Evolutionary conservation across 805 yeast genomes (phyloP), one percentile per base, ranked within the genome.

Genomic region (Yamadazyma phyllophila): DNA sequence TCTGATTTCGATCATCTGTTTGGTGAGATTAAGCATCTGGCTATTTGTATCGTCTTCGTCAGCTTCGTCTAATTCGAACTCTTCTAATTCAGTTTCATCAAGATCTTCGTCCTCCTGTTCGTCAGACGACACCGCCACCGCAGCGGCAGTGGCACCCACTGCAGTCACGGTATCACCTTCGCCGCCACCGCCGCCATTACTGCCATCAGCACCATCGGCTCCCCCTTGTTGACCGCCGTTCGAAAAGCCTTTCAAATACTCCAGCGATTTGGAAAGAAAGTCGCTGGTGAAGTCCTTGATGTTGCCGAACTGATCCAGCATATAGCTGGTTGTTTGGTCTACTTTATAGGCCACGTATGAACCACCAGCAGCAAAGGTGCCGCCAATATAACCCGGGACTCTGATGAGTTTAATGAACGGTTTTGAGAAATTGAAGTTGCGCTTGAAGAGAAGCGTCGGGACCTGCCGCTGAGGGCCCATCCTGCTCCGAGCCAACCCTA

Each of bases 1-100:
- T 60, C 98, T 75, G 46, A 94, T 91, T 63, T 95, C 99, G 57
- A 94, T 95, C 99, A 94, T 94, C 64, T 90, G 96, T 54, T 90
- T 81, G 7, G 99, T 95, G 51, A 94, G 67, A 52, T 85, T 85
- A 63, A 94, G 71, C 85, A 94, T 94, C 44, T 88, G 92, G 53
- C 83, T 85, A 50, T 83, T 82, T 1, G 89, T 78, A 39, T 72
- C 73, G 44, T 81, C 85, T 16, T 76, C 75, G 14, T 63, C 69
- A 30, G 63, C 58, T 30, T 69, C 74, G 7, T 73, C 73, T 10
- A 73, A 74, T 1, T 73, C 78, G n/a, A 71, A 76, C 38, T 66
- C 66, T 4, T 67, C 67, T 30, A 74, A 69, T 2, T 76, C 77
- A 9, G 73, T 81, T 11, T 76, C 80, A 10, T 76, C 79, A 4